Evolutionary conservation across 2,329 filamentous ascomycete genomes (phyloP).

Genomic region (Paradendryphiella salina): DNA sequence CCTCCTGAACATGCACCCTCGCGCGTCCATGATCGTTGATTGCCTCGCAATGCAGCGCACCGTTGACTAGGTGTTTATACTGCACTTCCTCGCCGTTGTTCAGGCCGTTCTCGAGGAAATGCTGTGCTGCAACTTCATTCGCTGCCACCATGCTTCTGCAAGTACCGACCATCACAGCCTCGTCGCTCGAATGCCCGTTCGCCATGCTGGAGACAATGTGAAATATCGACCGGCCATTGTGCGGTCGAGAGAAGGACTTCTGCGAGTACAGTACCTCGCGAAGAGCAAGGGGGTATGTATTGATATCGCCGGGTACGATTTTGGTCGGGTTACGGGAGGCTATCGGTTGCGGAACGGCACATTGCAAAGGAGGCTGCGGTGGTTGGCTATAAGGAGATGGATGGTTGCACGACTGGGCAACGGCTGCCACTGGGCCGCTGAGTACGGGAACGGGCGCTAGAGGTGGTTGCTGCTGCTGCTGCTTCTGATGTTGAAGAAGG

Average conservation of each 20-base stretch:
- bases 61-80: slow-evolving; percentile 6
- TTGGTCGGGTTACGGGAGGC: slow-evolving; percentile 1
- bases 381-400: not conserved
- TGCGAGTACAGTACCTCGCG: slow-evolving; percentile 14
- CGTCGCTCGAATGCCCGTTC: slow-evolving; percentile 1
- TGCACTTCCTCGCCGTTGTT: slow-evolving; percentile 1
- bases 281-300: slow-evolving; percentile 18
- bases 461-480: slow-evolving; percentile 14
- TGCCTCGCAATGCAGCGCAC: slow-evolving; percentile 9
- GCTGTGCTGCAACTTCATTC: slow-evolving; percentile 10
- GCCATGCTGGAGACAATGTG: slow-evolving; percentile 3
- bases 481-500: slow-evolving; percentile 18
- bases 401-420: slow-evolving; percentile 1
- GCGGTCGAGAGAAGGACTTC: slow-evolving; percentile 1
- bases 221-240: slow-evolving; percentile 2
- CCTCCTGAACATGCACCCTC: slow-evolving; percentile 8
- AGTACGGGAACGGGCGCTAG: slow-evolving; percentile 12
- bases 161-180: not conserved
- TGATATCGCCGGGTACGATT: slow-evolving; percentile 10
- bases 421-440: slow-evolving; percentile 2
- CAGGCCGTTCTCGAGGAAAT: slow-evolving; percentile 8
- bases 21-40: not conserved
- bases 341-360: slow-evolving; percentile 10
- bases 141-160: slow-evolving; percentile 4
- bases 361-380: slow-evolving; percentile 16